Conservation (phyloP, 2,329 filamentous ascomycete genomes). For the Thelonectria blattea region DNA sequence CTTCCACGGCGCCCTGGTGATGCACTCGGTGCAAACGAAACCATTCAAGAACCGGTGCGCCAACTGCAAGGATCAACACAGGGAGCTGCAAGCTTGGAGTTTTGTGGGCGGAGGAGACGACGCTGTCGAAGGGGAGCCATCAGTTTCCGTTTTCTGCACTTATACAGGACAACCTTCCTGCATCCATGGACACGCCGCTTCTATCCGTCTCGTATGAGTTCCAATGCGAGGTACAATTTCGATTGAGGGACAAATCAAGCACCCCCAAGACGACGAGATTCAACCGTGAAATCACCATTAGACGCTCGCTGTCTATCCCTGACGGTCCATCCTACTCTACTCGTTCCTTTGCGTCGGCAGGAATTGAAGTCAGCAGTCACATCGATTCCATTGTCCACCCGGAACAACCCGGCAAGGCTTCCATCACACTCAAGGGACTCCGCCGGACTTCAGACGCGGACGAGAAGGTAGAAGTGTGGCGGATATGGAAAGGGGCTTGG, state of each 20-base stretch:
- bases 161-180: constrained; percentile 81
- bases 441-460: constrained; percentile 69
- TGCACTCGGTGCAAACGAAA: constrained; percentile 17
- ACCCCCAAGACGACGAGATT: constrained; percentile 59
- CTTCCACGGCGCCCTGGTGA: constrained; percentile 9
- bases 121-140: neutral
- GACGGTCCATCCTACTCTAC: constrained; percentile 77
- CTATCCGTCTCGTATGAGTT: constrained; percentile 80
- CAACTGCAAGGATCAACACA: constrained; percentile 23
- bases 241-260: constrained; percentile 53
- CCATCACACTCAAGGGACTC: constrained; percentile 59
- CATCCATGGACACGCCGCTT: constrained; percentile 75
- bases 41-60: constrained; percentile 26
- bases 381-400: constrained; percentile 83
- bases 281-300: constrained; percentile 71
- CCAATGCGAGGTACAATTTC: constrained; percentile 66
- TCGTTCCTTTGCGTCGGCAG: constrained; percentile 82
- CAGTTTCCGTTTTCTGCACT: constrained; percentile 86
- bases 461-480: constrained; percentile 76
- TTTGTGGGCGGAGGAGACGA: neutral
- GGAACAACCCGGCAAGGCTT: constrained; percentile 68
- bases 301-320: constrained; percentile 74
- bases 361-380: constrained; percentile 81
- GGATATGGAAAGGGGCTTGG: constrained; percentile 88
- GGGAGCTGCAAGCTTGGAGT: constrained; percentile 24